Evolutionary conservation across 2,329 filamentous ascomycete species (phyloP), one percentile per base, ranked within the genome.

Genomic region (Meredithiella fracta): DNA sequence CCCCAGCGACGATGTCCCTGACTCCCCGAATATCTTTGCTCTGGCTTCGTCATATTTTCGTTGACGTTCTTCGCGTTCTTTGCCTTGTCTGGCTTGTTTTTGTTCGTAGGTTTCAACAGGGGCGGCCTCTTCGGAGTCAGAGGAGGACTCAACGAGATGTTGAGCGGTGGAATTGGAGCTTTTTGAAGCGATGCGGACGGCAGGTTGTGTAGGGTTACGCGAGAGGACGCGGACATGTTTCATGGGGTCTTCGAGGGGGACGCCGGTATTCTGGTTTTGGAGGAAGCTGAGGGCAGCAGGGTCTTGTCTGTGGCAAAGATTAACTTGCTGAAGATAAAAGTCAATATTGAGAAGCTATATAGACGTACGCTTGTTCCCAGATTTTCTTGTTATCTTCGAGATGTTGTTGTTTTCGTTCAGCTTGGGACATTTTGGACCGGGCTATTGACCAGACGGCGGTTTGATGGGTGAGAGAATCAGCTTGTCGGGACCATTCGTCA

Each of bases 61-160:
- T 71, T 94, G 86, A 71, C 92, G 95, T 70, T 94, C 89, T 65
- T 94, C 89, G 8, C 82, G 78, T 62, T 94, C 87, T 51, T 78
- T 76, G 65, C 88, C 80, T 54, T 90, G 86, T 64, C 85, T 85
- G 23, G 81, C 78, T 60, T 85, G 81, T 34, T 89, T 78, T 70
- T 95, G 85, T 63, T 91, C 86, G 20, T 75, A 72, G 60, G 79
- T 77, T 65, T 78, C 80, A 55, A 72, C 69, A 51, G 71, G 68
- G 25, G 82, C 78, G 54, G 85, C 79, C 25, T 81, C 85, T 44
- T 86, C 83, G 9, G 83, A 81, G 29, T 76, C 76, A 55, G 72
- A 69, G 53, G 73, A 68, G 29, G n/a, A n/a, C 14, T 38, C 8
- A 34, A 20, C 15, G 47, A 85, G 69, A 58, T 73, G 69, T n/a